These are phyloP conservation scores for Spizellomyces punctatus DNA, from an alignment of 192 early-diverging fungal genomes.

Conservation along the genomic window DNA sequence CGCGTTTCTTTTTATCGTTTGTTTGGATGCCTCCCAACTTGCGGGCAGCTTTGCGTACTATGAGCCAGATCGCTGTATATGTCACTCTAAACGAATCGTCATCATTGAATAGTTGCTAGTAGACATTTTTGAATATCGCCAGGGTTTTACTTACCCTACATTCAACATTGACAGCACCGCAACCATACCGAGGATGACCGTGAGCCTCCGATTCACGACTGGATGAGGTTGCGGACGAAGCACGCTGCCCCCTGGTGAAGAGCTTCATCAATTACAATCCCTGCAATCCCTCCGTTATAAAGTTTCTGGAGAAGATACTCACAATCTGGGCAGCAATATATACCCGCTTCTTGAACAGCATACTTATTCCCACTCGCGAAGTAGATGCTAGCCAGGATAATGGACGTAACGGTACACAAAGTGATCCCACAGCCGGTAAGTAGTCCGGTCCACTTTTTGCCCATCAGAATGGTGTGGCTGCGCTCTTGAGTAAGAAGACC, in stretches of 20 bases:
- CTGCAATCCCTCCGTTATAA: not conserved
- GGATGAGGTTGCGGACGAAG: conserved; percentile 24
- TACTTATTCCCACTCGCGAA: conserved; percentile 1
- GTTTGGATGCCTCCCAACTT: too few species aligned
- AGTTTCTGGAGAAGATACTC: not conserved
- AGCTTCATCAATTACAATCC: too few species aligned
- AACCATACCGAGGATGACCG: not conserved
- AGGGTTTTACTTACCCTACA: too few species aligned
- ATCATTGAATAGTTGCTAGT: too few species aligned
- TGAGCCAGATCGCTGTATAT: conserved; percentile 14
- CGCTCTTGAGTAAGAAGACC: conserved; percentile 22
- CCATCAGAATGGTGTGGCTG: conserved; percentile 8
- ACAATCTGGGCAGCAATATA: conserved; percentile 28
- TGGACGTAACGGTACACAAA: not conserved
- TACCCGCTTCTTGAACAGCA: conserved; percentile 21
- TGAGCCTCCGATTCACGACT: not conserved
- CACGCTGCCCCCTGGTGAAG: not conserved
- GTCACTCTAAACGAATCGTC: too few species aligned
- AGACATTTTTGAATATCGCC: too few species aligned
- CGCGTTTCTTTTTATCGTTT: too few species aligned
- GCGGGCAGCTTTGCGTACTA: not conserved
- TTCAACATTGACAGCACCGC: not conserved
- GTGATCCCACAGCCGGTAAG: not conserved
- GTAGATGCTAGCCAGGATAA: not conserved
- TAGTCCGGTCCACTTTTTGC: conserved; percentile 14